phyloP scores from a whole-genome alignment of 345 rosid species.

The Lepidium sativum region DNA sequence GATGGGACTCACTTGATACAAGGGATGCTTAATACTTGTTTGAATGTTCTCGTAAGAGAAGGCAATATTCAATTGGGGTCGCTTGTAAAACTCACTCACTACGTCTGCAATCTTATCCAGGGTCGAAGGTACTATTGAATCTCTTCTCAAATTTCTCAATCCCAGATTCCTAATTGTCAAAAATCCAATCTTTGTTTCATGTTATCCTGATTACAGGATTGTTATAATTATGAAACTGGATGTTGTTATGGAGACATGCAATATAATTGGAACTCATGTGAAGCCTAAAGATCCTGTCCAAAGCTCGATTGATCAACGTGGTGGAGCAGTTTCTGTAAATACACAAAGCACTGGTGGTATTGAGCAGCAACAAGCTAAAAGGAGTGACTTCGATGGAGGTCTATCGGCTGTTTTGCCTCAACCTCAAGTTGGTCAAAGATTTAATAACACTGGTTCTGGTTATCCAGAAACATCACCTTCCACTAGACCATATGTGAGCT shows the following conservation, averaged over 20 bases:
- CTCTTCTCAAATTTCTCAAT: not conserved
- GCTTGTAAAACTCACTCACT: conserved; percentile 43
- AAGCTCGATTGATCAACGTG: conserved; percentile 26
- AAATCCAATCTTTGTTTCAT: not conserved
- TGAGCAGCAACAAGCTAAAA: conserved; percentile 39
- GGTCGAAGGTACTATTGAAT: conserved; percentile 40
- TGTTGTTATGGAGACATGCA: conserved; percentile 34
- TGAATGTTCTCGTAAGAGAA: conserved; percentile 41
- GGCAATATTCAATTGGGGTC: conserved; percentile 54
- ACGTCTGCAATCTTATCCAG: conserved; percentile 52
- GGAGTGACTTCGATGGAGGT: conserved; percentile 22
- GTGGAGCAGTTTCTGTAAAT: conserved; percentile 22
- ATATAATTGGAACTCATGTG: conserved; percentile 47
- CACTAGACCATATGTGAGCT: conserved; percentile 22
- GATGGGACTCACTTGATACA: conserved; percentile 55
- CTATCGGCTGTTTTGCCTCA: conserved; percentile 22
- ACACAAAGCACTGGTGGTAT: conserved; percentile 27
- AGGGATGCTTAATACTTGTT: conserved; percentile 63
- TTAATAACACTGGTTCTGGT: conserved; percentile 2
- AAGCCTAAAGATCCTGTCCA: conserved; percentile 27
- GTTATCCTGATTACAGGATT: conserved; percentile 42
- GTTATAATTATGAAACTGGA: conserved; percentile 56
- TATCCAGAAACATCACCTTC: conserved; percentile 27
- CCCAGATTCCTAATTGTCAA: not conserved
- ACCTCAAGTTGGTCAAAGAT: conserved; percentile 24